Base-by-base conservation (phyloP, 139 green algal genomes). In the Chlamydomonas applanata region DNA sequence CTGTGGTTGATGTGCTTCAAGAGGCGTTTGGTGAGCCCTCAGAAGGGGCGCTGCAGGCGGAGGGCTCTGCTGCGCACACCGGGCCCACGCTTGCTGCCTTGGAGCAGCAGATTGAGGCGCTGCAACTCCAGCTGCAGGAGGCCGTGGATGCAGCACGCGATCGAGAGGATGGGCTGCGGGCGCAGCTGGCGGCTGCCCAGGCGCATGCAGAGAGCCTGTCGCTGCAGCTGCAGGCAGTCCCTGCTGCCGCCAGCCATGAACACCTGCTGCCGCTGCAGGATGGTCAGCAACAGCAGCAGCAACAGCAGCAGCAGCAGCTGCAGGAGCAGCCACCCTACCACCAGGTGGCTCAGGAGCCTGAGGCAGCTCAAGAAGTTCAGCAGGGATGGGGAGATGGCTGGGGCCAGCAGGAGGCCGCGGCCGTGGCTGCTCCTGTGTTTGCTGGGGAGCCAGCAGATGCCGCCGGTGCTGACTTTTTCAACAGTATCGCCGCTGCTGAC, bases 301-400 rank as follows among this genome's bases (percentile, higher is more conserved):
- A 54, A 29, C 63, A 70, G 32, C 4, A 70, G 4, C 63, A 70
- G 63, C 30, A 52, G 63, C 63, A 53, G 63, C 32, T 24, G 63
- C 63, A 70, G 30, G 17, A 30, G 20, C 63, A 70, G 63, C 63
- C 52, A 5, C 63, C 40, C 11, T 7, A 49, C 7, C 40, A 49
- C 11, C 40, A 49, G 7, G 40, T 49, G 40, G 40, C 40, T n/a
- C n/a, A n/a, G n/a, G n/a, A n/a, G n/a, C n/a, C n/a, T n/a, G n/a
- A n/a, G n/a, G n/a, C n/a, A n/a, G n/a, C n/a, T n/a, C n/a, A n/a
- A n/a, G n/a, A n/a, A n/a, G n/a, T n/a, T n/a, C n/a, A n/a, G n/a
- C n/a, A n/a, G n/a, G n/a, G n/a, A n/a, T n/a, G n/a, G 11, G 40
- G 40, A 11, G 40, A 49, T 49, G 40, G 40, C 40, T 49, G 40